Percentiles rank a stretch among this genome's conserved stretches.
These are phyloP conservation scores for Mitragyna speciosa DNA, from an alignment of 257 asterid species.

Conservation along the genomic window DNA sequence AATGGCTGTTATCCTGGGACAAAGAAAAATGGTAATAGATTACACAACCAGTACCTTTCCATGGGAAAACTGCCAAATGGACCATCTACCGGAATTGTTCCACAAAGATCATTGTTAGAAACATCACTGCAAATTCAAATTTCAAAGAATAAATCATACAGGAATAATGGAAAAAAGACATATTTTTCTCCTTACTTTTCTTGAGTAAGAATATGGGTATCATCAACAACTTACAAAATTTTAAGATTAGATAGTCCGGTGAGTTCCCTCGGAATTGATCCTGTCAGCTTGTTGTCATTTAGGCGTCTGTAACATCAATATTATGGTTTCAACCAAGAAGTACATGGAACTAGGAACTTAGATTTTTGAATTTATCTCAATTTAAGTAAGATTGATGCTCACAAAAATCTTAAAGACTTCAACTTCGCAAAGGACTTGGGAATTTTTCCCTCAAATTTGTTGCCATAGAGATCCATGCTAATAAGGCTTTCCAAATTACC, in stretches of 20 bases:
- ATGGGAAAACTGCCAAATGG: slow-evolving; percentile 66
- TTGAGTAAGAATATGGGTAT: background rate
- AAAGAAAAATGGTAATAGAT: background rate
- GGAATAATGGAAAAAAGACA: background rate
- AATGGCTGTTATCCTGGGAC: background rate
- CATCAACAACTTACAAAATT: slow-evolving; percentile 55
- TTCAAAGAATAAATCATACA: slow-evolving; percentile 5
- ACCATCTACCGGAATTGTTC: slow-evolving; percentile 90
- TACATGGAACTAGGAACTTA: background rate
- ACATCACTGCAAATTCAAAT: slow-evolving; percentile 61
- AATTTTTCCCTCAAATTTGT: slow-evolving; percentile 59
- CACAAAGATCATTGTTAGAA: slow-evolving; percentile 77
- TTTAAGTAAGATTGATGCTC: slow-evolving; percentile 29
- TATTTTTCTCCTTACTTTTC: background rate
- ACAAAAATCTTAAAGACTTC: slow-evolving; percentile 76
- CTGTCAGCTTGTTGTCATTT: slow-evolving; percentile 71
- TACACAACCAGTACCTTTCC: slow-evolving; percentile 62
- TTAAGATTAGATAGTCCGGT: slow-evolving; percentile 65
- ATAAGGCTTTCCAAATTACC: slow-evolving; percentile 64
- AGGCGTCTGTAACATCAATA: slow-evolving; percentile 49
- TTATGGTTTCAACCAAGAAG: background rate
- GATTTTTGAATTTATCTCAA: background rate
- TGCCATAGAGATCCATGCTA: slow-evolving; percentile 84
- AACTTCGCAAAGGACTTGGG: slow-evolving; percentile 65
- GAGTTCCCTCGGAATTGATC: slow-evolving; percentile 89